These are phyloP conservation scores for Drosera capensis DNA, from an alignment of 148 eudicot species.

Conservation along the genomic window DNA sequence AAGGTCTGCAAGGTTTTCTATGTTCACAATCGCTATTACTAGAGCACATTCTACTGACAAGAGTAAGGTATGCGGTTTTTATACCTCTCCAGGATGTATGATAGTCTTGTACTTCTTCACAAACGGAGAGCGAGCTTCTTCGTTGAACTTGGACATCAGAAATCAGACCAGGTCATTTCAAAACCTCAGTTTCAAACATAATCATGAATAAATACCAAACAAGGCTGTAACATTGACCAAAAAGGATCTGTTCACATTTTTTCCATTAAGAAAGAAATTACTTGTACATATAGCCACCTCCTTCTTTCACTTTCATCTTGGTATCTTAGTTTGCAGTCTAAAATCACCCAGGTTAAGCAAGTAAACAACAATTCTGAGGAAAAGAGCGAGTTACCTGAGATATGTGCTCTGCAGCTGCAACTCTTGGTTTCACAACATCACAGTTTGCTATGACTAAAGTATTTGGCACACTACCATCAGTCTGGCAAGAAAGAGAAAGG, in stretches of 20 bases:
- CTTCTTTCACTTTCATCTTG: neutral
- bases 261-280: neutral
- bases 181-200: neutral
- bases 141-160: constrained; percentile 41
- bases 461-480: constrained; percentile 87
- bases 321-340: neutral
- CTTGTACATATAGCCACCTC: too few species aligned
- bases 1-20: neutral
- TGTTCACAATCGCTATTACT: neutral
- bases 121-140: constrained; percentile 91
- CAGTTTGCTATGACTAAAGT: constrained; percentile 89
- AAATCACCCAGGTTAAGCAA: neutral
- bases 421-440: constrained; percentile 83
- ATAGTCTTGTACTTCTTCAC: constrained; percentile 93
- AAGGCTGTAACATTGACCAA: neutral
- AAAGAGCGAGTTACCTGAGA: constrained; percentile 39
- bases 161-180: neutral
- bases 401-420: constrained; percentile 88
- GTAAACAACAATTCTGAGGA: constrained; percentile 6
- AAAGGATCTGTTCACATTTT: too few species aligned
- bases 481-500: constrained; percentile 28
- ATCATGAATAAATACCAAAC: neutral
- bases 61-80: constrained; percentile 1
- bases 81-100: constrained; percentile 98
- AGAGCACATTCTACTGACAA: neutral